Evolutionary conservation across 1,139 yeast genomes (phyloP).

Genomic region (Torulaspora pretoriensis): DNA sequence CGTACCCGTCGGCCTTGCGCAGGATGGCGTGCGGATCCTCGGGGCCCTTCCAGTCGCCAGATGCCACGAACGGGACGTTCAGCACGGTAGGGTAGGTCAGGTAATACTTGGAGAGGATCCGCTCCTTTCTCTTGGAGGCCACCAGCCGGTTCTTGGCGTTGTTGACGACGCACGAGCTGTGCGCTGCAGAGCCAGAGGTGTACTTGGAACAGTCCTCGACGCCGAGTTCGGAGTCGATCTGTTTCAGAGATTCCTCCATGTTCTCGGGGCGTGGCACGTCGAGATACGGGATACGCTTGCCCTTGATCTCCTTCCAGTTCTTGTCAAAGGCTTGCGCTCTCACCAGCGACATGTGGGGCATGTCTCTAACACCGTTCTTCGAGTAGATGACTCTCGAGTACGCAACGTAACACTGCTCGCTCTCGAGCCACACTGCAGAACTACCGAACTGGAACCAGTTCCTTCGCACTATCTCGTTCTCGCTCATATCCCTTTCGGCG

Average conservation of each 20-base stretch:
- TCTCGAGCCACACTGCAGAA: constrained; percentile 24
- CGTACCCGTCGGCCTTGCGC: constrained; percentile 29
- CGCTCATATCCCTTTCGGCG: constrained; percentile 12
- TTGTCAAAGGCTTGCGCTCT: constrained; percentile 24
- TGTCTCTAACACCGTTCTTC: constrained; percentile 6
- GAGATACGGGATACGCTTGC: constrained; percentile 18
- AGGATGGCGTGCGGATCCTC: constrained; percentile 47
- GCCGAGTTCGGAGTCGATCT: constrained; percentile 12
- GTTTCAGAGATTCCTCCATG: constrained; percentile 7
- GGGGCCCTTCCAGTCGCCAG: constrained; percentile 41
- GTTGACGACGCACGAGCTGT: constrained; percentile 13
- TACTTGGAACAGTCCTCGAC: constrained; percentile 6
- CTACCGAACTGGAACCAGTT: constrained; percentile 25
- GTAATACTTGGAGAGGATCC: constrained; percentile 17
- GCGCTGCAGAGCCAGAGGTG: constrained; percentile 2
- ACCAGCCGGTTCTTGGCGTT: constrained; percentile 8
- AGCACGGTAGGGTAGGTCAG: constrained; percentile 21
- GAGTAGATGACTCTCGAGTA: constrained; percentile 21
- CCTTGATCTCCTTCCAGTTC: constrained; percentile 25
- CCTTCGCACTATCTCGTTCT: constrained; percentile 16
- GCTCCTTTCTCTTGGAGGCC: constrained; percentile 12
- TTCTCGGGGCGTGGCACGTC: constrained; percentile 17
- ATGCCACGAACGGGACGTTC: constrained; percentile 16
- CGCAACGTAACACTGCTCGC: constrained; percentile 21
- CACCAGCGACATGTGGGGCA: constrained; percentile 18